Percentiles rank a stretch among this genome's conserved stretches.
Evolutionary conservation across 164 flowering plant species (phyloP).

Genomic region (Tetracentron sinense): DNA sequence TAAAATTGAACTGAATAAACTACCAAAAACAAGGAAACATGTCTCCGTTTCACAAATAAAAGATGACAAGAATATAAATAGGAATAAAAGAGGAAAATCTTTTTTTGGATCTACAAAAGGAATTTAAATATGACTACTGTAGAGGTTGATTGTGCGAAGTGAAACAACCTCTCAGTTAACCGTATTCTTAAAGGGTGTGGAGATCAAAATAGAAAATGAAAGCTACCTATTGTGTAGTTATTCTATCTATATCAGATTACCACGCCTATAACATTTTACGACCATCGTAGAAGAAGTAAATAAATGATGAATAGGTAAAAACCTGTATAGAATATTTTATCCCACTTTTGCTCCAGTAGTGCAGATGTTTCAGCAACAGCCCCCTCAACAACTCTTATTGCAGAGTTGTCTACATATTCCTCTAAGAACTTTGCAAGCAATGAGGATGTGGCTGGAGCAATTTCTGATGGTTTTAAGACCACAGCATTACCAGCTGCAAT

Average conservation of each 20-base stretch:
- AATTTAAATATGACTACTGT: neutral
- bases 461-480: constrained; percentile 53
- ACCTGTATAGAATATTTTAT: constrained; percentile 66
- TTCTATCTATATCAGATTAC: neutral
- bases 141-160: neutral
- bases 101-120: neutral
- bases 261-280: neutral
- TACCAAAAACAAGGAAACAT: neutral
- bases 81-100: neutral
- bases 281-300: neutral
- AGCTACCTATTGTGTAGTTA: neutral
- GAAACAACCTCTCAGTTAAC: neutral
- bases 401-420: constrained; percentile 40
- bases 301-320: neutral
- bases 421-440: constrained; percentile 31
- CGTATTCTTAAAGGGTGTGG: no score
- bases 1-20: no score
- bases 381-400: constrained; percentile 53
- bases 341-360: constrained; percentile 56
- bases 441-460: constrained; percentile 49
- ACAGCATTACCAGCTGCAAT: constrained; percentile 65
- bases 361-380: constrained; percentile 44
- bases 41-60: neutral
- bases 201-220: neutral
- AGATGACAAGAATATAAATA: neutral